Evolutionary conservation across 371 early-diverging fungal genomes (phyloP), one percentile per base, ranked within the genome.

Genomic region (Cokeromyces recurvatus): DNA sequence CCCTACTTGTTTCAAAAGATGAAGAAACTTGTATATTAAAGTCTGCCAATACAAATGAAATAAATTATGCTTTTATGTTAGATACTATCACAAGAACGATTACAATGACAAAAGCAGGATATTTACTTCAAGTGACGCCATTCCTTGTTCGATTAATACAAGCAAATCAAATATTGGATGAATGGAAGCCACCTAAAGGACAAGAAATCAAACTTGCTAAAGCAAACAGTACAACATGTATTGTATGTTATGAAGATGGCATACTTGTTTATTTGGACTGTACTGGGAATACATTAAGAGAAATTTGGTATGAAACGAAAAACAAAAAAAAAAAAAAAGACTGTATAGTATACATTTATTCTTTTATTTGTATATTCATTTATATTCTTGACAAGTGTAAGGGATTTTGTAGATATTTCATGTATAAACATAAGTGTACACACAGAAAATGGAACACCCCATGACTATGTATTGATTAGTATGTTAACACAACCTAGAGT

Each of bases 221-320:
- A 14, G 50, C 77, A 16, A 74, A 69, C 31, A 55, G 63, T 1
- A 47, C 59, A 11, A 79, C 79, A 40, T 65, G 88, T 17, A 62
- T 84, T 4, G 38, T 86, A 3, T 85, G 84, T 0, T 66, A 78
- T 25, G 78, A 74, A 5, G 71, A 67, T 31, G 77, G 74, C 3
- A 57, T 48, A 0, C 52, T 91, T 17, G 65, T 74, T 15, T 84
- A 77, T 53, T 53, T 93, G 17, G 77, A 83, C 27, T 56, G 82
- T 12, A 59, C 68, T 20, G n/a, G n/a, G n/a, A n/a, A n/a, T n/a
- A n/a, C n/a, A n/a, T n/a, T n/a, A n/a, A n/a, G n/a, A n/a, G n/a
- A n/a, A n/a, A n/a, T n/a, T n/a, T n/a, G n/a, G n/a, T n/a, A n/a
- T n/a, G 62, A 58, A 1, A 55, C 65, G 10, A 32, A 39, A 14